A percentile compares a stretch with the other conserved stretches of the same genome.
Conservation (phyloP, 257 asterid genomes). For the Marsdenia floribunda region DNA sequence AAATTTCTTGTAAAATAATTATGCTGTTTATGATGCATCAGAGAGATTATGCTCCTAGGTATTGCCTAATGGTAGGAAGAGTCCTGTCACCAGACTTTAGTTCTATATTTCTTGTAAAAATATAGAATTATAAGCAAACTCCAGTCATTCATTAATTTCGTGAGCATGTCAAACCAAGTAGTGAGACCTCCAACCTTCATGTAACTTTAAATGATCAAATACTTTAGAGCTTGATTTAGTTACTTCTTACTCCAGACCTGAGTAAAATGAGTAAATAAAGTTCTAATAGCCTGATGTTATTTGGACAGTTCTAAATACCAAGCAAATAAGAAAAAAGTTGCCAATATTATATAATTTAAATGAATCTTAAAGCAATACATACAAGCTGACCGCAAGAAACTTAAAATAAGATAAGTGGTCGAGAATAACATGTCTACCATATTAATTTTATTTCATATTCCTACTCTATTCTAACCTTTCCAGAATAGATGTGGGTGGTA, state of each 20-base stretch:
- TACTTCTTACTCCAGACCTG: not conserved
- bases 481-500: not conserved
- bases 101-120: not conserved
- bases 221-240: not conserved
- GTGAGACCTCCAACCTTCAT: not conserved
- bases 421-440: not conserved
- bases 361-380: not conserved
- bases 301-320: not conserved
- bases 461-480: not conserved
- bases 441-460: not conserved
- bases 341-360: not conserved
- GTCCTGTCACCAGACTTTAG: not conserved
- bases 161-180: not conserved
- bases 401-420: not conserved
- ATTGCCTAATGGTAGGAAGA: too few relatives aligned
- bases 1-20: too few relatives aligned
- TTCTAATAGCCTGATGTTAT: not conserved
- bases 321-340: not conserved
- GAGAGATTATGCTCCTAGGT: too few relatives aligned
- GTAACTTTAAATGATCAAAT: not conserved
- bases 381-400: not conserved
- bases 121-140: not conserved
- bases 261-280: not conserved
- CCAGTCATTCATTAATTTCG: not conserved
- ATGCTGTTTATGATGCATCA: too few relatives aligned